These are phyloP conservation scores for Xerocomus nothofagi DNA, from an alignment of 1,284 basidiomycete genomes.

Conservation along the genomic window DNA sequence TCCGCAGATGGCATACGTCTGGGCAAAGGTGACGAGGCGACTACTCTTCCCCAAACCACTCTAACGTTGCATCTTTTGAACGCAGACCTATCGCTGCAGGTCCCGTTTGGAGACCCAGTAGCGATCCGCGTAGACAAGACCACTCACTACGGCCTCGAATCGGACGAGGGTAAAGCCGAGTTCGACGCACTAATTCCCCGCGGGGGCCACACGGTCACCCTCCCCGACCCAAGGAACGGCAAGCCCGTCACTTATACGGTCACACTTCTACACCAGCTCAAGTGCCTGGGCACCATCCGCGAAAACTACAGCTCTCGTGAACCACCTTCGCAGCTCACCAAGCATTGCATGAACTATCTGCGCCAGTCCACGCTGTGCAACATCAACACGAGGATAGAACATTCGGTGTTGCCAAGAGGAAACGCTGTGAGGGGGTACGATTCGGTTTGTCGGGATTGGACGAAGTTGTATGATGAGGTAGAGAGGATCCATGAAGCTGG, in stretches of 20 bases:
- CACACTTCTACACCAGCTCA: conserved; percentile 16
- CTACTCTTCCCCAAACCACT: neutral
- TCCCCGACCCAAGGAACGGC: conserved; percentile 13
- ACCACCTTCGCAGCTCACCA: conserved; percentile 10
- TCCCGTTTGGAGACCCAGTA: conserved; percentile 14
- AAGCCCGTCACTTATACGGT: conserved; percentile 19
- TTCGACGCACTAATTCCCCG: conserved; percentile 19
- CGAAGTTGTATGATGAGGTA: conserved; percentile 19
- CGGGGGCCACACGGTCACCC: conserved; percentile 13
- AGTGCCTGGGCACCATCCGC: conserved; percentile 17
- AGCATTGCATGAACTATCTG: conserved; percentile 19
- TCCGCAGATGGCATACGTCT: neutral
- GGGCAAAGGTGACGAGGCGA: neutral
- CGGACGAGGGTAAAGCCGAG: conserved; percentile 15
- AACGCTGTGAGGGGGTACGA: conserved; percentile 16
- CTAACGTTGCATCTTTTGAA: neutral
- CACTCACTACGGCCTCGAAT: conserved; percentile 9
- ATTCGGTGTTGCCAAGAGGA: conserved; percentile 12
- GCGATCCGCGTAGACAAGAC: conserved; percentile 19
- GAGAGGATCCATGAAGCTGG: conserved; percentile 12
- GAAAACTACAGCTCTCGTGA: conserved; percentile 11
- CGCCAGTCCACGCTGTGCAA: conserved; percentile 16
- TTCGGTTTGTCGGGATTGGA: conserved; percentile 17
- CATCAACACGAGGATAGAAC: conserved; percentile 16
- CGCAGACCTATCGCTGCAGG: conserved; percentile 11